Base-by-base conservation (phyloP, 805 yeast species). In the Metschnikowia anglica region DNA sequence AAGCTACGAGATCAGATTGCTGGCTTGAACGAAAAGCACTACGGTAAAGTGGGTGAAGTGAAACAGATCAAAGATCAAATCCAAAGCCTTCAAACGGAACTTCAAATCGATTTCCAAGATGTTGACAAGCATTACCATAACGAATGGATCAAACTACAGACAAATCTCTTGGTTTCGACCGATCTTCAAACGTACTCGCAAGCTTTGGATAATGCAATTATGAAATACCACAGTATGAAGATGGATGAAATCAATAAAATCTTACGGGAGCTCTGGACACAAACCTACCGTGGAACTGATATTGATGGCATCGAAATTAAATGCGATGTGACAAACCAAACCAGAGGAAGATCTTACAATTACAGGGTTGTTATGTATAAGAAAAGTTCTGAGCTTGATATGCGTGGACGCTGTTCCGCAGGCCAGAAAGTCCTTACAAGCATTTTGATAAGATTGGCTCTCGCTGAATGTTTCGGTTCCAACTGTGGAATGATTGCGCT, bases 321-420 rank as follows among this genome's bases (percentile, higher is more conserved):
- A 51, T 85, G 96, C 29, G 98, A 91, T 54, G 83, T 81, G 17
- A 78, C 77, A 39, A 59, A 66, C 12, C 74, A 67, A 46, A 65
- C 68, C 2, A 71, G 68, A 40, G 77, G 72, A 3, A 69, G 95
- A 44, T 79, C 93, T 1, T 91, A 90, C 61, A 90, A 91, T 59
- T 91, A 91, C 58, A 72, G 97, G 28, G 97, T 93, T 15, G 96
- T 90, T 17, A 93, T 93, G 99, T 81, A 82, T 46, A 93, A 93
- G 60, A 88, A 85, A 56, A 91, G 86, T 46, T 85, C 83, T 1
- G 98, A 93, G 61, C 68, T 93, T 36, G 99, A 93, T 59, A 93
- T 93, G 99, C 77, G 99, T 48, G 99, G 99, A 0, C 70, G 99
- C 44, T 93, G 99, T 61, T 88, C 97, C 1, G 98, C 99, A 0